Evolutionary conservation across 2,329 filamentous ascomycete species (phyloP), one percentile per base, ranked within the genome.

Genomic region (Tolypocladium sp.): DNA sequence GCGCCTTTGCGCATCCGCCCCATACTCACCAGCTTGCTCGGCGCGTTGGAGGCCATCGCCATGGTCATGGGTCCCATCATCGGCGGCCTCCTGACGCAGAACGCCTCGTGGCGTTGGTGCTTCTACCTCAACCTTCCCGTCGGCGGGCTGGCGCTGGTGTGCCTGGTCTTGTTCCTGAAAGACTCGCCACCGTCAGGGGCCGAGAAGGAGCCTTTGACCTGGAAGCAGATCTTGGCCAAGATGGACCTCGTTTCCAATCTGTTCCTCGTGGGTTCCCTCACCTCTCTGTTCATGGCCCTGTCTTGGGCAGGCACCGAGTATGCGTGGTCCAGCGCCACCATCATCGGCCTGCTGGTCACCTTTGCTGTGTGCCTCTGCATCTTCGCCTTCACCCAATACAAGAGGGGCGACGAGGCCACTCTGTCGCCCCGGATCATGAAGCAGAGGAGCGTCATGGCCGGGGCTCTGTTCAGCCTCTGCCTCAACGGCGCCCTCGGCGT

Each of bases 281-380:
- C 78, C 27, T 79, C 77, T 59, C 72, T 80, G 4, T 67, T 81
- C 0, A 65, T 82, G 4, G 77, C 77, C 0, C 68, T 82, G 2
- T 77, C 79, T 17, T 81, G 77, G 77, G 75, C 73, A 8, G 76
- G 74, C 2, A 68, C 63, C 9, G 70, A 66, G 22, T 70, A 73
- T 27, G 22, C 60, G 0, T 69, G 67, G 67, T 44, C 40, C 2
- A 64, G 61, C 6, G 65, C 63, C 1, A 55, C 61, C n/a, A 71
- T 78, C 42, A 70, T 78, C 38, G 72, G 66, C 0, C 65, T 2
- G 76, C 75, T 3, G 77, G 44, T 49, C 15, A 49, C 44, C 9
- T 49, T 49, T 49, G 44, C 44, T 4, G 44, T 30, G 15, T 49
- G 44, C 27, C 44, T 49, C 20, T 30, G 25, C 44, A 49, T 49